Evolutionary conservation across 1,284 basidiomycete genomes (phyloP).

Genomic region (Irpex lacteus): DNA sequence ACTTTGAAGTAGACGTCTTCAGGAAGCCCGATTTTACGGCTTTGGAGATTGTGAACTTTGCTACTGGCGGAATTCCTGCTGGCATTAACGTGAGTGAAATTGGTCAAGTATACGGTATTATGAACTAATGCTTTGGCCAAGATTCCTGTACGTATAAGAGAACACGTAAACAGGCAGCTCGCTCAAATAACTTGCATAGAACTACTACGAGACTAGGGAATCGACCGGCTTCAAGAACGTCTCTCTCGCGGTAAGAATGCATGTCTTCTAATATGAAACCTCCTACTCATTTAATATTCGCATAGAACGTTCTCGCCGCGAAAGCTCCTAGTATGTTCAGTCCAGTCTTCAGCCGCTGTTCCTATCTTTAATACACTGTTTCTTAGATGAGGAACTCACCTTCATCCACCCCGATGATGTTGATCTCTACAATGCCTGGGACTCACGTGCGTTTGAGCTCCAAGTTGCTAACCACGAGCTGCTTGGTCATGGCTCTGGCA

Average conservation of each 20-base stretch:
- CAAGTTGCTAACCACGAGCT: slow-evolving; percentile 87
- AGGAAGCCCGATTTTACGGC: slow-evolving; percentile 86
- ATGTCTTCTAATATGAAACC: not conserved
- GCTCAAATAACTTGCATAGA: slow-evolving; percentile 32
- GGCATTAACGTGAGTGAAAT: slow-evolving; percentile 76
- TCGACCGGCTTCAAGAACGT: slow-evolving; percentile 83
- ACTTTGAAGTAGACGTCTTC: slow-evolving; percentile 83
- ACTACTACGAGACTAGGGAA: slow-evolving; percentile 81
- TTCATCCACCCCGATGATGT: slow-evolving; percentile 76
- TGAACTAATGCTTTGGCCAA: slow-evolving; percentile 22
- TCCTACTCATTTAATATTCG: not conserved
- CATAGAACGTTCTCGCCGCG: slow-evolving; percentile 75
- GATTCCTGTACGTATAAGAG: slow-evolving; percentile 54
- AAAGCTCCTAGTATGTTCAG: slow-evolving; percentile 69
- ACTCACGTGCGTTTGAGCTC: slow-evolving; percentile 73
- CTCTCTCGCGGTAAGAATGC: slow-evolving; percentile 65
- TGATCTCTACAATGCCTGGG: slow-evolving; percentile 73
- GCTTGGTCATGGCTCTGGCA: slow-evolving; percentile 78
- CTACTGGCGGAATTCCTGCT: slow-evolving; percentile 79
- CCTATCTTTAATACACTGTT: no score
- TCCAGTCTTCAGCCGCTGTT: not conserved
- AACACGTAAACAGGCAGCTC: not conserved
- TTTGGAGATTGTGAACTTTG: slow-evolving; percentile 75
- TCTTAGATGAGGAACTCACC: slow-evolving; percentile 77
- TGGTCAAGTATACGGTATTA: not conserved